Evolutionary conservation across 2,329 filamentous ascomycete genomes (phyloP).

Genomic region (Exophiala mesophila): DNA sequence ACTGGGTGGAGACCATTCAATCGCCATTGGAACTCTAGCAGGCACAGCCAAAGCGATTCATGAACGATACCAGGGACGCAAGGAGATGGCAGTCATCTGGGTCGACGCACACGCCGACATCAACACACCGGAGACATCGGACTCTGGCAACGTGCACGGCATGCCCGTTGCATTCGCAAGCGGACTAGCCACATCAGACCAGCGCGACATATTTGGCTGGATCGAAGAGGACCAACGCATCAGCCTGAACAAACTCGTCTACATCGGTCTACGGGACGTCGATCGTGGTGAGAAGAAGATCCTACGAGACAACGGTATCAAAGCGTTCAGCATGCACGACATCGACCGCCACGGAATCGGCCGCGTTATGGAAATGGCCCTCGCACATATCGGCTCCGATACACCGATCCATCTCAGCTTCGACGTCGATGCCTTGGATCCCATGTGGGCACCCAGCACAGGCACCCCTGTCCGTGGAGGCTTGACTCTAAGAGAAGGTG

Average conservation of each 20-base stretch:
- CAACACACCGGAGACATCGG: conserved; percentile 88
- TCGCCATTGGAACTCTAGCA: conserved; percentile 88
- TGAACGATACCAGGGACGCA: conserved; percentile 65
- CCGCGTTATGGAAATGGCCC: conserved; percentile 95
- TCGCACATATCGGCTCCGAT: conserved; percentile 88
- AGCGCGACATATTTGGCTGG: conserved; percentile 85
- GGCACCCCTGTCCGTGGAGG: conserved; percentile 92
- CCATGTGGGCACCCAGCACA: conserved; percentile 92
- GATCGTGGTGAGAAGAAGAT: conserved; percentile 93
- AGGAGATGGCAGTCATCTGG: conserved; percentile 92
- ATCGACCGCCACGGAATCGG: conserved; percentile 95
- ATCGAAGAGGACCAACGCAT: conserved; percentile 55
- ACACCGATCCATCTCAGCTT: conserved; percentile 97
- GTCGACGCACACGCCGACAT: conserved; percentile 98
- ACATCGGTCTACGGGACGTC: conserved; percentile 91
- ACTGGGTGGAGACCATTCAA: conserved; percentile 90
- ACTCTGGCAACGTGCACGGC: conserved; percentile 90
- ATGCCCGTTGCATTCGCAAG: conserved; percentile 95
- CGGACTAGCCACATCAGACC: conserved; percentile 71
- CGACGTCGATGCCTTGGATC: conserved; percentile 93
- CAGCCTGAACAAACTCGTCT: conserved; percentile 81
- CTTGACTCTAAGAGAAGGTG: conserved; percentile 87
- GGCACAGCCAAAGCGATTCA: conserved; percentile 81
- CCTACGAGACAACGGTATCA: conserved; percentile 80
- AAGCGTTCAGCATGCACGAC: conserved; percentile 98